phyloP scores from a whole-genome alignment of 2,329 filamentous ascomycete species.

The Fusarium burgessii region DNA sequence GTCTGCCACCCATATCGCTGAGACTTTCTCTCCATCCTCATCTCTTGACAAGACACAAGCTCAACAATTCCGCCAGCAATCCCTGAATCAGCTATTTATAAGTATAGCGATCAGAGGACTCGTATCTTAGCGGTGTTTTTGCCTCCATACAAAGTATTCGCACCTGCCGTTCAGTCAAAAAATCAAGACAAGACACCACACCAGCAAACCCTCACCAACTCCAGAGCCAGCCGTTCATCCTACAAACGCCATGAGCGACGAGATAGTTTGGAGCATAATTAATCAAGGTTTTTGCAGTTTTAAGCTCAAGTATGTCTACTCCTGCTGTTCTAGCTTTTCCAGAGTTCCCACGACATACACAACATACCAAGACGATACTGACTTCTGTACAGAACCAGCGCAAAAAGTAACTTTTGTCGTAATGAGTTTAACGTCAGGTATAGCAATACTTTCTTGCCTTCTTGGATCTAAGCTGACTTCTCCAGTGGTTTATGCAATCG shows the following conservation, averaged over 20 bases:
- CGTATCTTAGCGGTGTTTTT: too few relatives aligned
- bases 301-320: slow-evolving; percentile 80
- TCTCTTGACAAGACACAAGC: neutral
- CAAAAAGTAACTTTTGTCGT: slow-evolving; percentile 67
- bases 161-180: neutral
- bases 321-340: too few relatives aligned
- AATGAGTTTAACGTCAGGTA: slow-evolving; percentile 88
- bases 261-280: slow-evolving; percentile 97
- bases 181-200: neutral
- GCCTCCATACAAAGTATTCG: neutral
- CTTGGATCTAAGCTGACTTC: too few relatives aligned
- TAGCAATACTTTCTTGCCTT: too few relatives aligned
- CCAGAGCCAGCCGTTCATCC: neutral
- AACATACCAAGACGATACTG: slow-evolving; percentile 36
- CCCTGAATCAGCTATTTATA: too few relatives aligned
- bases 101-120: too few relatives aligned
- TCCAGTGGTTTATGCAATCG: slow-evolving; percentile 78
- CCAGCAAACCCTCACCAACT: neutral
- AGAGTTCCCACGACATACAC: too few relatives aligned
- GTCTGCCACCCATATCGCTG: neutral
- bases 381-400: slow-evolving; percentile 66
- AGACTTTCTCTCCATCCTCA: neutral
- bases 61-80: neutral
- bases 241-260: slow-evolving; percentile 59
- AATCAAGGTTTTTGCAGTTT: slow-evolving; percentile 96